Percentiles rank a stretch among this genome's conserved stretches.
Conservation (phyloP, 495 filamentous ascomycete genomes). For the Xylaria telfairii region DNA sequence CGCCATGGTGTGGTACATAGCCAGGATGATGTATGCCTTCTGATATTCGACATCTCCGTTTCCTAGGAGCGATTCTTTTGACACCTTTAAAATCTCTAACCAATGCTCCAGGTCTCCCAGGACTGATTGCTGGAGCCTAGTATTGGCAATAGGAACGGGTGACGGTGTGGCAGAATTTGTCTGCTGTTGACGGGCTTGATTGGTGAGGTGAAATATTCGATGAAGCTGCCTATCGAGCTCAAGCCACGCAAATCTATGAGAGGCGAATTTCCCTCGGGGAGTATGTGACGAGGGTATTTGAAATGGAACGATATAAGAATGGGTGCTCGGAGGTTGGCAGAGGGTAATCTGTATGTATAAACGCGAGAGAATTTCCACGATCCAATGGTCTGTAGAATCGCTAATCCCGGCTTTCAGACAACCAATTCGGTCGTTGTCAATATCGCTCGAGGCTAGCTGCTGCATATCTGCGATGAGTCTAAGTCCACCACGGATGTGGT, state of each 20-base stretch:
- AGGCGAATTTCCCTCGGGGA: not conserved
- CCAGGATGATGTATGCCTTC: not conserved
- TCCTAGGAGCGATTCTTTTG: not conserved
- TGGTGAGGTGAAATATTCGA: not conserved
- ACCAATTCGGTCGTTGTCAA: not conserved
- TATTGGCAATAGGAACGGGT: not conserved
- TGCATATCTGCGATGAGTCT: not conserved
- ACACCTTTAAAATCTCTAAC: not conserved
- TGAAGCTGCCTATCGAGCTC: slow-evolving; percentile 4
- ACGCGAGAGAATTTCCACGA: not conserved
- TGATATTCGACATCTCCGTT: not conserved
- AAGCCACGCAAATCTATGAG: not conserved
- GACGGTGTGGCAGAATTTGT: not conserved
- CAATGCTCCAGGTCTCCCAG: not conserved
- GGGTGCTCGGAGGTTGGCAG: not conserved
- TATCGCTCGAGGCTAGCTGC: not conserved
- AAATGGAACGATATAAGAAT: not conserved
- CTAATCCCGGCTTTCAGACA: not conserved
- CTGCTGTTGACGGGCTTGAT: not conserved
- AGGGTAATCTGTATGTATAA: slow-evolving; percentile 1
- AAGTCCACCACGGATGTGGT: not conserved
- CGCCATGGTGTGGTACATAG: not conserved
- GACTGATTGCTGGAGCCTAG: not conserved
- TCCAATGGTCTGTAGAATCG: not conserved
- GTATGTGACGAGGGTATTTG: not conserved